Base-by-base conservation (phyloP, 768 basidiomycete species). In the Termitomyces eurrhizus region DNA sequence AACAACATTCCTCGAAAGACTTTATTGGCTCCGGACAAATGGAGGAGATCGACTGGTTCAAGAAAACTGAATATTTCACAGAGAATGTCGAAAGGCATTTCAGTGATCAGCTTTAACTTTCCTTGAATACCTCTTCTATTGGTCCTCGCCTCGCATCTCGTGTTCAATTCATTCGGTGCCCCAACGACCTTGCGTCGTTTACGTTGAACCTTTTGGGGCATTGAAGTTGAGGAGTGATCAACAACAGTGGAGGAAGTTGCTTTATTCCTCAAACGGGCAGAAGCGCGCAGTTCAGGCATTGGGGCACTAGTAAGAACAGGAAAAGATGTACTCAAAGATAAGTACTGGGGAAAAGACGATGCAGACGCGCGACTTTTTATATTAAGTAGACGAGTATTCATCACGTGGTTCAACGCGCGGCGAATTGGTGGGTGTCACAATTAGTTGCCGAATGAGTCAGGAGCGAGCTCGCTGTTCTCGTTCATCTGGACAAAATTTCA, bases 31-130 rank as follows among this genome's bases (percentile, higher is more conserved):
- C 75, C 64, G 0, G 77, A 73, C 7, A 81, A 68, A 57, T 70
- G 67, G n/a, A 83, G 67, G 11, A 82, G 66, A 60, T 82, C 78
- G 14, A 67, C 33, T n/a, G 79, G 78, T 33, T 72, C 61, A 8
- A 81, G 67, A 39, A 75, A 66, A 11, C 68, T 64, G 59, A 78
- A 74, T 24, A 79, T 76, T 71, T 82, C 71, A 11, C 70, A 64
- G n/a, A 75, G 66, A 6, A 75, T 64, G 48, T 77, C 75, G 29
- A 75, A 42, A 12, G 74, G 74, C 52, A 76, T 69, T 58, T 76
- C 74, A 8, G 68, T 72, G 52, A 75, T 67, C 36, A 33, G 64
- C 51, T 42, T 63, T 60, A 45, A 72, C 62, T 26, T 70, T 63
- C 18, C 72, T 72, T 35, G 54, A 8, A 32, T 42, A 54, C 24